These are phyloP conservation scores for Candida maris DNA, from an alignment of 805 yeast species.

Conservation along the genomic window DNA sequence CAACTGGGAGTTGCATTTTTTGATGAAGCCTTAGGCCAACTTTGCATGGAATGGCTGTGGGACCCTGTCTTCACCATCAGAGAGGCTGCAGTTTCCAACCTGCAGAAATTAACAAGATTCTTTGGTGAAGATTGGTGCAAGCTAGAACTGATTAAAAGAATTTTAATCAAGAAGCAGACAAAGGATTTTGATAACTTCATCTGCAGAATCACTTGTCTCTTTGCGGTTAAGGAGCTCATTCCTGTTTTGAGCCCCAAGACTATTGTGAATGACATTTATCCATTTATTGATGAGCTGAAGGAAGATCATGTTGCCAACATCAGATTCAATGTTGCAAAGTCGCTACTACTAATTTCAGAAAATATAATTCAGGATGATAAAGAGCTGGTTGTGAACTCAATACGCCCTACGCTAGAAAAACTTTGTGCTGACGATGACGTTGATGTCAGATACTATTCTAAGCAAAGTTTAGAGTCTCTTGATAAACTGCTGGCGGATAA, in stretches of 20 bases:
- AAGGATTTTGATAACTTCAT: slow-evolving; percentile 63
- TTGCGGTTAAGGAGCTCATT: slow-evolving; percentile 79
- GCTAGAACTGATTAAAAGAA: slow-evolving; percentile 72
- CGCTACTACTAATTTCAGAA: slow-evolving; percentile 60
- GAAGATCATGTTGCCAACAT: slow-evolving; percentile 91
- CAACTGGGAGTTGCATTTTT: slow-evolving; percentile 92
- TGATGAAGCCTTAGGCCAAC: slow-evolving; percentile 83
- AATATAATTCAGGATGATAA: slow-evolving; percentile 37
- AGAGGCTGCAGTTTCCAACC: slow-evolving; percentile 88
- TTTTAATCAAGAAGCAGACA: slow-evolving; percentile 44
- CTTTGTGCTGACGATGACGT: slow-evolving; percentile 72
- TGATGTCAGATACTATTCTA: slow-evolving; percentile 86
- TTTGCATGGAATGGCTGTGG: slow-evolving; percentile 98
- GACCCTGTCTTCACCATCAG: slow-evolving; percentile 95
- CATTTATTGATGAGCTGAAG: slow-evolving; percentile 69
- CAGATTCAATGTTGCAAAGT: slow-evolving; percentile 90
- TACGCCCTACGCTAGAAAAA: slow-evolving; percentile 62
- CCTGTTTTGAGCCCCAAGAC: slow-evolving; percentile 63
- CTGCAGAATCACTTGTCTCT: slow-evolving; percentile 85
- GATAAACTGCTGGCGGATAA: slow-evolving; percentile 15
- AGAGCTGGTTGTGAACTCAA: slow-evolving; percentile 44
- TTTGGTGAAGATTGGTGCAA: slow-evolving; percentile 96
- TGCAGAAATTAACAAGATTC: slow-evolving; percentile 73
- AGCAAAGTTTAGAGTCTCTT: slow-evolving; percentile 38
- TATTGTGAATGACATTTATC: slow-evolving; percentile 64